Percentiles rank a stretch among this genome's conserved stretches.
phyloP scores from a whole-genome alignment of 2,329 filamentous ascomycete species.

The Colletotrichum brevisporum region DNA sequence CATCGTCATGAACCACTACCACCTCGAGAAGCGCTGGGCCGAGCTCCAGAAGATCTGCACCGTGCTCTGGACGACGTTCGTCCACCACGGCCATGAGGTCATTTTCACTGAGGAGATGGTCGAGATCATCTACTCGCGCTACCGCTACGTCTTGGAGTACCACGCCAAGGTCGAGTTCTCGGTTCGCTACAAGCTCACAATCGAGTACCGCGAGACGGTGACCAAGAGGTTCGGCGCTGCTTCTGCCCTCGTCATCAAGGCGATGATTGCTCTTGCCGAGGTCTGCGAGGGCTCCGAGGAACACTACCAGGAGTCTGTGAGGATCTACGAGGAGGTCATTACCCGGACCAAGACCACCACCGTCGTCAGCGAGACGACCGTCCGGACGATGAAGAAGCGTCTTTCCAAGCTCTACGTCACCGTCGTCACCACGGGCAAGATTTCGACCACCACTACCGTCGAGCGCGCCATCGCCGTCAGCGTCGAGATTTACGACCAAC shows the following conservation, averaged over 20 bases:
- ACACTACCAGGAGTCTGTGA: slow-evolving; percentile 59
- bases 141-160: slow-evolving; percentile 61
- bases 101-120: slow-evolving; percentile 58
- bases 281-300: slow-evolving; percentile 60
- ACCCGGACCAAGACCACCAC: slow-evolving; percentile 51
- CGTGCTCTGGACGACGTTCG: slow-evolving; percentile 57
- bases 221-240: slow-evolving; percentile 52
- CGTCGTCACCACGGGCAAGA: slow-evolving; percentile 54
- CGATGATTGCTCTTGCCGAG: slow-evolving; percentile 56
- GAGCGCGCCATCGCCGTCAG: slow-evolving; percentile 51
- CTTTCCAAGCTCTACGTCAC: slow-evolving; percentile 61
- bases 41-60: slow-evolving; percentile 61
- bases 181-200: slow-evolving; percentile 57
- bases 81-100: slow-evolving; percentile 53
- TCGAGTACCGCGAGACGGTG: slow-evolving; percentile 63
- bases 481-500: slow-evolving; percentile 58
- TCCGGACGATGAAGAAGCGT: slow-evolving; percentile 63
- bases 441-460: slow-evolving; percentile 51
- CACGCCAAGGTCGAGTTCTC: slow-evolving; percentile 59
- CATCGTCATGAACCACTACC: slow-evolving; percentile 60
- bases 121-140: slow-evolving; percentile 59
- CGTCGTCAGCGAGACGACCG: slow-evolving; percentile 52
- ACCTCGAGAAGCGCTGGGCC: slow-evolving; percentile 59
- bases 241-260: slow-evolving; percentile 46
- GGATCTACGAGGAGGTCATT: slow-evolving; percentile 62